Conservation (phyloP, 176 grass and related monocot genomes). For the Oryza glaberrima region DNA sequence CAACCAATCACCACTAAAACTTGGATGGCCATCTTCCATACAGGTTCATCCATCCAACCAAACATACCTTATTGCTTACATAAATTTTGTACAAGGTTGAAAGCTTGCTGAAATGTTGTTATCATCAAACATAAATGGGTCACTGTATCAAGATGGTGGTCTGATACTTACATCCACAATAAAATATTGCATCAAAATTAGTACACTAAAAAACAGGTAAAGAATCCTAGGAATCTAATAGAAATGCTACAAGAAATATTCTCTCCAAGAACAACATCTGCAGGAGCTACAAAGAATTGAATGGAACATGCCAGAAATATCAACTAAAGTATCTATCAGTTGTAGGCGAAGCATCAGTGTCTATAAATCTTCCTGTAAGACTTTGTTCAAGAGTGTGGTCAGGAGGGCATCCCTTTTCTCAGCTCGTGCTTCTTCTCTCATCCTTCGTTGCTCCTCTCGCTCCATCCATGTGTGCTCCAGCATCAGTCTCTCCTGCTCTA, state of each 20-base stretch:
- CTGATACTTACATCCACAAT: conserved; percentile 36
- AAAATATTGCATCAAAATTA: conserved; percentile 6
- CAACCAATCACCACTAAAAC: no score
- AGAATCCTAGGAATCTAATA: conserved; percentile 6
- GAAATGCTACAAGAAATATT: conserved; percentile 26
- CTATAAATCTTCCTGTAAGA: conserved; percentile 58
- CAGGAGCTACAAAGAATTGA: conserved; percentile 52
- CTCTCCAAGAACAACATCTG: conserved; percentile 33
- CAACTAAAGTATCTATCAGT: conserved; percentile 30
- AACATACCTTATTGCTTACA: neutral
- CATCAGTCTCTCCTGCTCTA: conserved; percentile 84
- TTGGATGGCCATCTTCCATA: no score
- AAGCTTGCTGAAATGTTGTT: conserved; percentile 5
- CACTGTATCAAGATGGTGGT: neutral
- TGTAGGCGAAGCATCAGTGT: conserved; percentile 1
- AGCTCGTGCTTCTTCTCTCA: conserved; percentile 56
- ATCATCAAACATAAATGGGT: conserved; percentile 22
- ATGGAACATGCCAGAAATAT: conserved; percentile 33
- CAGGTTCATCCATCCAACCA: no score
- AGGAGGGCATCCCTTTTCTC: conserved; percentile 61
- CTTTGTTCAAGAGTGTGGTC: conserved; percentile 56
- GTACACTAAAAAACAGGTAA: conserved; percentile 18
- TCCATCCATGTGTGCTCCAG: conserved; percentile 80
- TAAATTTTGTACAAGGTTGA: conserved; percentile 6
- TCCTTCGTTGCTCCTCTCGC: conserved; percentile 64